Base-by-base conservation (phyloP, 2,329 filamentous ascomycete species). In the Ophiocordyceps polyrhachis-furcata region DNA sequence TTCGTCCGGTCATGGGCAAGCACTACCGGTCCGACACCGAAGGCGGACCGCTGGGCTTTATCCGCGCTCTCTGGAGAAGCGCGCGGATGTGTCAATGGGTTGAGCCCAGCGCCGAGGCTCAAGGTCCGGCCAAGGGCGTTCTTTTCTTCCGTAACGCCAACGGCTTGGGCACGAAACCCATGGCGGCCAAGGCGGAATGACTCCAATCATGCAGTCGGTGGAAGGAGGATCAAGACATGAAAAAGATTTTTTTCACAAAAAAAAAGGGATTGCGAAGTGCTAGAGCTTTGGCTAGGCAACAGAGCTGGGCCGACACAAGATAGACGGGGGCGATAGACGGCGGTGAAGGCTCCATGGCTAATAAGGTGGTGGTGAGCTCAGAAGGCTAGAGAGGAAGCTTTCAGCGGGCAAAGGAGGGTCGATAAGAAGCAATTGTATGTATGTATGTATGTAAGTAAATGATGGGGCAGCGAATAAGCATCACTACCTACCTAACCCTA, bases 71-170 rank as follows among this genome's bases (percentile, higher is more conserved):
- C 61, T 98, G 79, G 75, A 81, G 67, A 53, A 83, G 76, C 55
- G 78, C 84, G 40, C 79, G 91, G 49, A 78, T 74, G 77, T 98
- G 91, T 75, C 87, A 96, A 64, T 98, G 87, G 85, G 88, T 98
- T 50, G 91, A 98, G 78, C 86, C 88, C 46, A 87, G 78, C 57
- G 82, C 78, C 55, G 85, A 77, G 45, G 83, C 87, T 43, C 65
- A 78, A 58, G 89, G 86, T 31, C 80, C 88, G 55, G 81, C 79
- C 60, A 82, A 86, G 69, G 79, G 82, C 49, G 81, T 98, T 28
- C 65, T 93, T 45, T 95, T 98, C 76, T 98, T 83, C 81, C 79
- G 89, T 59, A 98, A 98, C 74, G 73, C 74, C 55, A 98, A 96
- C 66, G 83, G 85, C 19, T 67, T 93, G 21, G 91, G 91, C 52